phyloP scores from a whole-genome alignment of 768 basidiomycete genomes.

The Boletus pseudo-olivaceus region DNA sequence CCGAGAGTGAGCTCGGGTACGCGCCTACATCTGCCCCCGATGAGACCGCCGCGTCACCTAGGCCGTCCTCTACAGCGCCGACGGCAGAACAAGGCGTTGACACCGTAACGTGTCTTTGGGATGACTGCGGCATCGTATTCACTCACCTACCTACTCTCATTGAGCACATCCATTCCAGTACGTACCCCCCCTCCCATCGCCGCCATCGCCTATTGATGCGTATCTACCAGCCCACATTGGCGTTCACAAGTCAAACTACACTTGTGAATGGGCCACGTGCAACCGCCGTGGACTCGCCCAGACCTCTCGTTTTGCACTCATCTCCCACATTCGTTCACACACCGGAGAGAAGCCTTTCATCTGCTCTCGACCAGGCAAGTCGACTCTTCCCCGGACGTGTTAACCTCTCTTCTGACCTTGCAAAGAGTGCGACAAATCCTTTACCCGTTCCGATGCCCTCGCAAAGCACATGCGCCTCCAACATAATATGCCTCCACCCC shows the following conservation, averaged over 20 bases:
- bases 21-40: conserved; percentile 8
- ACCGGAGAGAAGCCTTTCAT: conserved; percentile 94
- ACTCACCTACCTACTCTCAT: conserved; percentile 72
- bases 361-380: conserved; percentile 74
- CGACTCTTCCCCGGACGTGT: background rate
- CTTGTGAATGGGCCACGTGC: conserved; percentile 89
- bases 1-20: conserved; percentile 23
- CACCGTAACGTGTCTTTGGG: conserved; percentile 80
- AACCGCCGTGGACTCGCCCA: conserved; percentile 76
- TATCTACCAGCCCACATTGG: conserved; percentile 66
- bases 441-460: conserved; percentile 91
- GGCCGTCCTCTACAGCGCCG: conserved; percentile 19
- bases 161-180: conserved; percentile 80
- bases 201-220: background rate
- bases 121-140: conserved; percentile 72
- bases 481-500: conserved; percentile 73
- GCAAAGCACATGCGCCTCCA: conserved; percentile 91
- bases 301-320: conserved; percentile 84
- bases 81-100: conserved; percentile 37
- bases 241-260: conserved; percentile 78
- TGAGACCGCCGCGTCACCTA: conserved; percentile 21
- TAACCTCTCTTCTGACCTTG: background rate
- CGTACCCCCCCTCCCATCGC: conserved; percentile 20
- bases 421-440: conserved; percentile 89
- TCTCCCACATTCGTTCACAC: conserved; percentile 88